Conservation (phyloP, 768 basidiomycete genomes). For the Hydnomerulius pinastri region DNA sequence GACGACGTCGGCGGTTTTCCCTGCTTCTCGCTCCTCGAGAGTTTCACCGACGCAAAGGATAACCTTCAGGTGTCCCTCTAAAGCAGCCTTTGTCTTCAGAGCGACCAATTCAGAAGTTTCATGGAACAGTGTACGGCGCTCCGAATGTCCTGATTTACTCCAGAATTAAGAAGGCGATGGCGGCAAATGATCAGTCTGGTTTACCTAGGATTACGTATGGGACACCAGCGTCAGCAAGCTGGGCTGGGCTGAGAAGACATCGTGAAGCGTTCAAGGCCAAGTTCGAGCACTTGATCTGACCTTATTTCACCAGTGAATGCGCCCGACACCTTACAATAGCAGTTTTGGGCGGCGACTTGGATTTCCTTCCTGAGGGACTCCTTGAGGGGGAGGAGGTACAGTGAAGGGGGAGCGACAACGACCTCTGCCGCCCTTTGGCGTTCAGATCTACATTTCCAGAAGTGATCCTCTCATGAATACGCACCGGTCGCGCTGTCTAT, state of each 20-base stretch:
- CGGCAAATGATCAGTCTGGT: no score
- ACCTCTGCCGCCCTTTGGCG: conserved; percentile 60
- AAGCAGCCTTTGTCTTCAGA: conserved; percentile 81
- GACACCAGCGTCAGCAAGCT: conserved; percentile 84
- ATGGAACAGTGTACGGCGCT: conserved; percentile 90
- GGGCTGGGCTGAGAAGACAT: conserved; percentile 56
- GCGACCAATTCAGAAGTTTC: conserved; percentile 85
- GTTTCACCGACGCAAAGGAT: conserved; percentile 98
- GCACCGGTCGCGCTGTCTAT: conserved; percentile 79
- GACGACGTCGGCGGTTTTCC: conserved; percentile 77
- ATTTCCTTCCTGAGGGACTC: conserved; percentile 63
- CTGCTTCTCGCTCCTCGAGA: conserved; percentile 80
- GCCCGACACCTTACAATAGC: conserved; percentile 78
- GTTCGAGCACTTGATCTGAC: conserved; percentile 37
- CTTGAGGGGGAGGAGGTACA: conserved; percentile 82
- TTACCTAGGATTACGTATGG: conserved; percentile 92
- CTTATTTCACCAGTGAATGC: conserved; percentile 98
- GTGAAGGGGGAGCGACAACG: conserved; percentile 86
- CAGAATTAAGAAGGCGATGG: not conserved
- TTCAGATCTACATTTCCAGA: conserved; percentile 9
- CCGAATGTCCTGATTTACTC: conserved; percentile 76
- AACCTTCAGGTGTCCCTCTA: conserved; percentile 74
- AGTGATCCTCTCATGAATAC: not conserved
- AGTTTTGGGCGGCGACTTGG: conserved; percentile 89
- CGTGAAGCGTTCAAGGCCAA: not conserved